Conservation (phyloP, 2,329 filamentous ascomycete species). For the Rutstroemia sp. region DNA sequence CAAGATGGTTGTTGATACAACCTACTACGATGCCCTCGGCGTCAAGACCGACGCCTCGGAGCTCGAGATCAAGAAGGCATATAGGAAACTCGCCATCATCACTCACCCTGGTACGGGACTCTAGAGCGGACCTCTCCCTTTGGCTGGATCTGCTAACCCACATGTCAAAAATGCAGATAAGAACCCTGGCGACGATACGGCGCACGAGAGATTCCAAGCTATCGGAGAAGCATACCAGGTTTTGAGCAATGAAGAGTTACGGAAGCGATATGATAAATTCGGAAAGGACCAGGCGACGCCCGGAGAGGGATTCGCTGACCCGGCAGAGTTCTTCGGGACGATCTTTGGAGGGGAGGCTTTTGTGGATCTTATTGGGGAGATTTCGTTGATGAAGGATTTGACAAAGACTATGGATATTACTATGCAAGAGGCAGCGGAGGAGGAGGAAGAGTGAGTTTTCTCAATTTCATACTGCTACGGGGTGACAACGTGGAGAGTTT, state of each 20-base stretch:
- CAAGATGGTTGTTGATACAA: constrained; percentile 29
- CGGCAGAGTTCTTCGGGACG: constrained; percentile 94
- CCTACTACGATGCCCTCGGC: constrained; percentile 61
- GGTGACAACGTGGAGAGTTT: too few relatives aligned
- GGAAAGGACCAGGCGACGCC: constrained; percentile 94
- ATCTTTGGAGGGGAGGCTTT: constrained; percentile 98
- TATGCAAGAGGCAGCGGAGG: constrained; percentile 70
- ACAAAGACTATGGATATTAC: constrained; percentile 98
- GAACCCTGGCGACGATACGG: constrained; percentile 91
- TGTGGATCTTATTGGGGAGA: constrained; percentile 93
- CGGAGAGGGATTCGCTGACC: constrained; percentile 87
- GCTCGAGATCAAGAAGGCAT: constrained; percentile 95
- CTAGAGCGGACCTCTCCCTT: background rate
- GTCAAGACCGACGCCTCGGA: constrained; percentile 80
- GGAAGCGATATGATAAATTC: constrained; percentile 91
- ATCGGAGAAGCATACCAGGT: constrained; percentile 73
- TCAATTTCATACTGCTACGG: too few relatives aligned
- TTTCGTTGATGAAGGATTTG: constrained; percentile 96
- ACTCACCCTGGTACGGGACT: constrained; percentile 51
- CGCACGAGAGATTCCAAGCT: constrained; percentile 88
- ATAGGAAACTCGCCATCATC: constrained; percentile 88
- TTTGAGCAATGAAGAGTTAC: constrained; percentile 77
- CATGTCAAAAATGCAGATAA: constrained; percentile 58
- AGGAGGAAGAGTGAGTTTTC: constrained; percentile 36
- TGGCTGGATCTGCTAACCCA: background rate